Evolutionary conservation across 257 asterid genomes (phyloP).

Genomic region (Salvia rosmarinus): DNA sequence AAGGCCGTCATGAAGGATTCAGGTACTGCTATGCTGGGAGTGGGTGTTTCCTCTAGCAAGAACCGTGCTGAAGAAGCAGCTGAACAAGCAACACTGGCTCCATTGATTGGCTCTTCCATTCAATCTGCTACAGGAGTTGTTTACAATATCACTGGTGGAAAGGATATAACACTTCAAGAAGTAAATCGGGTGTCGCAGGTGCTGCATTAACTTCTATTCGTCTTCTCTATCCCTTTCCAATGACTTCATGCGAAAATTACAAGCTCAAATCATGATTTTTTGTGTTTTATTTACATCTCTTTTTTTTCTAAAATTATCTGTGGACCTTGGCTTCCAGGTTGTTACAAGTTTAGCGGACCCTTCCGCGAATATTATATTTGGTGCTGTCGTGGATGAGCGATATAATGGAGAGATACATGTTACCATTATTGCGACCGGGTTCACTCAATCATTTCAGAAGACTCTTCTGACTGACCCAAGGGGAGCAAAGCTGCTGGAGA

Average conservation of each 20-base stretch:
- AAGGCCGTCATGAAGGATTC: conserved; percentile 99
- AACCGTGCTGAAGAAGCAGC: conserved; percentile 99
- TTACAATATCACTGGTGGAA: conserved; percentile 96
- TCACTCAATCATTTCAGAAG: conserved; percentile 85
- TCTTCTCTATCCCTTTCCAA: no score
- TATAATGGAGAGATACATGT: conserved; percentile 95
- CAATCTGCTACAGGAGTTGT: conserved; percentile 99
- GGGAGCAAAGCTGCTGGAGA: conserved; percentile 61
- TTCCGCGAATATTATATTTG: conserved; percentile 92
- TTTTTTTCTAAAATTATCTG: neutral
- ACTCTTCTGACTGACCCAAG: conserved; percentile 80
- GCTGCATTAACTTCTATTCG: neutral
- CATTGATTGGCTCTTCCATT: conserved; percentile 91
- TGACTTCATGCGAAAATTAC: no score
- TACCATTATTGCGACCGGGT: conserved; percentile 96
- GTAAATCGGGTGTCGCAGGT: conserved; percentile 99
- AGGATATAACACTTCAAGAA: conserved; percentile 95
- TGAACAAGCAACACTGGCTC: conserved; percentile 96
- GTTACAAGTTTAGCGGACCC: conserved; percentile 99
- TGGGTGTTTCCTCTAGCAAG: conserved; percentile 97
- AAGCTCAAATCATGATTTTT: neutral
- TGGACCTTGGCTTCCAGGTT: conserved; percentile 53
- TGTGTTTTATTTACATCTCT: neutral
- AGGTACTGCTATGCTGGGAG: conserved; percentile 99
- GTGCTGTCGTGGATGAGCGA: conserved; percentile 97